These are phyloP conservation scores for Periconia macrospinosa DNA, from an alignment of 2,329 filamentous ascomycete genomes.

Conservation along the genomic window DNA sequence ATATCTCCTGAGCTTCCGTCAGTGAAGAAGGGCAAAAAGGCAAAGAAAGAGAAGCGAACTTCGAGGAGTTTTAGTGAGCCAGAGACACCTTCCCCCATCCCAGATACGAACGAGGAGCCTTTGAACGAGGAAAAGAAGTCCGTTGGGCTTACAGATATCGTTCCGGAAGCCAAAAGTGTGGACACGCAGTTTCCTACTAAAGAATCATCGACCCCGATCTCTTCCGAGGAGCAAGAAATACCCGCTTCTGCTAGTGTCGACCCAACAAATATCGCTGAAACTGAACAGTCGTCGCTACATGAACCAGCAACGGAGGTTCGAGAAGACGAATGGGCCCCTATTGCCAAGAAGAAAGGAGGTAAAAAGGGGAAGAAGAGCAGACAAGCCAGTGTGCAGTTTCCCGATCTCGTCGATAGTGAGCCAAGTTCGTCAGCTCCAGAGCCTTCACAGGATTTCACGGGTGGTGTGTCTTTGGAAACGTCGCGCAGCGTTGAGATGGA, in stretches of 20 bases:
- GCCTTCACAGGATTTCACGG: constrained; percentile 1
- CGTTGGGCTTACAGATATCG: not conserved
- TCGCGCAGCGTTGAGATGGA: not conserved
- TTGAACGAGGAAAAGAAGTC: not conserved
- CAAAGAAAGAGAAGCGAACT: constrained; percentile 12
- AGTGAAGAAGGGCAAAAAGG: constrained; percentile 23
- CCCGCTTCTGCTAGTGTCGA: not conserved
- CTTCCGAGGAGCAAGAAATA: not conserved
- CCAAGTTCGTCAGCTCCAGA: constrained; percentile 10
- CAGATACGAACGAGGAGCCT: not conserved
- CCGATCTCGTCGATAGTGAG: constrained; percentile 9
- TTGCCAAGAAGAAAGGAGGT: constrained; percentile 24
- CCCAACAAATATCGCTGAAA: not conserved
- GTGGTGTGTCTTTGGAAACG: not conserved
- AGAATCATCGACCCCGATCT: not conserved
- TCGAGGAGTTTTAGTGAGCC: not conserved
- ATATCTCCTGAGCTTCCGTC: constrained; percentile 4
- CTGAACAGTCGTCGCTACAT: not conserved
- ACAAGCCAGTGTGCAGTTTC: constrained; percentile 17
- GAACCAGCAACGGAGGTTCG: not conserved
- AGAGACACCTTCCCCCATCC: not conserved
- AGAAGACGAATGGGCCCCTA: constrained; percentile 11
- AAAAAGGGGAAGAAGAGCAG: constrained; percentile 33
- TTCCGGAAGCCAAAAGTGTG: not conserved
- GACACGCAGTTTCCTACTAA: not conserved